Base-by-base conservation (phyloP, 2,329 filamentous ascomycete genomes). In the Onygenales sp. region DNA sequence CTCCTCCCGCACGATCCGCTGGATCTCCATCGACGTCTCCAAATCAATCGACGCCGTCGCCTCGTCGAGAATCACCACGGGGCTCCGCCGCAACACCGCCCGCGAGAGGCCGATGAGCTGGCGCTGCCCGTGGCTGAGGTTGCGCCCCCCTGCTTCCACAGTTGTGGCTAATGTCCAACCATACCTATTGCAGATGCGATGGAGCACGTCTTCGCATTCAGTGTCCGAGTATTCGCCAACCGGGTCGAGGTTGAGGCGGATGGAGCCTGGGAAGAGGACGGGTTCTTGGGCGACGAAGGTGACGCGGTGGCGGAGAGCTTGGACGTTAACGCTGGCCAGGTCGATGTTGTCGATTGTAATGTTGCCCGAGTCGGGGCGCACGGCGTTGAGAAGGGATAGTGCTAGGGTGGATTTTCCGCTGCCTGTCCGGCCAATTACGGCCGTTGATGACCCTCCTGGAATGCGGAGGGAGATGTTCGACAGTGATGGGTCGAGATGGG, bases 401-500 rank as follows among this genome's bases (percentile, higher is more conserved):
- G 82, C 82, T 1, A 92, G 78, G 0, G 89, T 94, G 50, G 85
- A 89, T 69, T 95, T 95, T 3, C 89, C 89, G 4, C 86, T 89
- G 0, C 87, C 71, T 0, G 89, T 94, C 8, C 89, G 82, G 2
- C 89, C 89, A 9, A 91, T 86, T 17, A 95, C 78, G 0, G 88
- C 89, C 0, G 87, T 87, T 50, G 86, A 85, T 52, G 87, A 85
- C 1, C 89, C 87, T 0, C 85, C 86, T 1, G 87, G 86, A 51
- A 95, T 89, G 1, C 76, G 80, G 56, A 95, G 83, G 0, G 80
- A 82, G 32, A 94, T 75, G 44, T 84, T 75, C 7, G 76, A 72
- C 1, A 95, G 71, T 0, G 89, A 86, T 0, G 86, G 84, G 0
- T 90, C 86, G 0, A 94, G 79, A 55, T 86, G 80, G 0, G 86